Percentiles rank a stretch among this genome's conserved stretches.
Conservation (phyloP, 495 filamentous ascomycete species). For the Xylaria sp. region DNA sequence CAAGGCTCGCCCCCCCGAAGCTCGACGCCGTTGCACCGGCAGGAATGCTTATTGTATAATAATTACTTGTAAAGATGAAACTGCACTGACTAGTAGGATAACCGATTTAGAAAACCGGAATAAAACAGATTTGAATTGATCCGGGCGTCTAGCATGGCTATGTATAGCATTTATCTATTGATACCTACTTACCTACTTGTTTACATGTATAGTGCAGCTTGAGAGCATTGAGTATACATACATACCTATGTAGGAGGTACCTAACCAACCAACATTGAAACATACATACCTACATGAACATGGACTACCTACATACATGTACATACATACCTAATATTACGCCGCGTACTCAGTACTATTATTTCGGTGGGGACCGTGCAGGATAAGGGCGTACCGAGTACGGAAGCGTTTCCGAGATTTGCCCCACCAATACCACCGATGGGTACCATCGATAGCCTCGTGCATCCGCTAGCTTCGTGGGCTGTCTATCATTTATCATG, state of each 20-base stretch:
- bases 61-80: not conserved
- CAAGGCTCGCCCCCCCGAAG: not conserved
- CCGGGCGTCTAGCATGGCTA: not conserved
- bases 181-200: too few species aligned
- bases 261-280: too few species aligned
- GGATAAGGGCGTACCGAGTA: conserved; percentile 11
- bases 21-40: not conserved
- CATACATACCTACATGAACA: too few species aligned
- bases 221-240: too few species aligned
- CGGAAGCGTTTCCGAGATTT: not conserved
- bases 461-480: not conserved
- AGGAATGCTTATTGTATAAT: not conserved
- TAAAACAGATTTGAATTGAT: too few species aligned
- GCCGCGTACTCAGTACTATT: not conserved
- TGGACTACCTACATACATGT: too few species aligned
- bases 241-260: too few species aligned
- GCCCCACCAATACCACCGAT: conserved; percentile 15
- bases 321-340: not conserved
- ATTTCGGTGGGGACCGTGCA: not conserved
- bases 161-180: too few species aligned
- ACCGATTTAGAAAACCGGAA: too few species aligned
- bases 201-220: too few species aligned
- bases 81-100: not conserved
- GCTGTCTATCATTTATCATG: not conserved
- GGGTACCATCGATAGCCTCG: not conserved